These are phyloP conservation scores for Tuber indicum DNA, from an alignment of 495 filamentous ascomycete genomes.

Conservation along the genomic window DNA sequence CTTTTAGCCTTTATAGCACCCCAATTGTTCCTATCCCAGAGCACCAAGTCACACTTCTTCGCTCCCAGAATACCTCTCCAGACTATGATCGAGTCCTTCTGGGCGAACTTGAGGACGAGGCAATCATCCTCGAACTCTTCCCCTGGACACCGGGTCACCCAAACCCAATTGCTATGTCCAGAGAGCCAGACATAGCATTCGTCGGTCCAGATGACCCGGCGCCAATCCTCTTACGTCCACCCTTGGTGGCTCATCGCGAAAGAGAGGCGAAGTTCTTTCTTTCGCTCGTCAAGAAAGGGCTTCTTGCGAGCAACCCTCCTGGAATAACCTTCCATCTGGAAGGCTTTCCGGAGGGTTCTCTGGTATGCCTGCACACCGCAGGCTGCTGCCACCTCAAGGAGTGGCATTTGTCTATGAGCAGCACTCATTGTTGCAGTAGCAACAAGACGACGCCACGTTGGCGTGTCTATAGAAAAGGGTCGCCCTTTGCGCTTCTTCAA, in stretches of 20 bases:
- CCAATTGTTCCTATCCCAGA: conserved; percentile 20
- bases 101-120: conserved; percentile 6
- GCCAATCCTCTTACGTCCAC: neutral
- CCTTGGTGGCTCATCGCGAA: conserved; percentile 10
- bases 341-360: too few species aligned
- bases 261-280: too few species aligned
- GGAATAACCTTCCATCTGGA: too few species aligned
- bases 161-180: conserved; percentile 2
- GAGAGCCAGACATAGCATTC: conserved; percentile 7
- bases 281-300: too few species aligned
- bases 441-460: neutral
- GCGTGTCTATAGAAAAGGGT: neutral
- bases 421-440: neutral
- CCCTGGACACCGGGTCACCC: neutral
- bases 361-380: too few species aligned
- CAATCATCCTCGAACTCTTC: conserved; percentile 9
- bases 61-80: conserved; percentile 11
- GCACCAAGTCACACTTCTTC: neutral
- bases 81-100: conserved; percentile 15
- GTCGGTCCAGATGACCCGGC: conserved; percentile 8
- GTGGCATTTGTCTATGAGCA: conserved; percentile 3
- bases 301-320: too few species aligned
- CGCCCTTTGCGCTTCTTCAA: neutral
- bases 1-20: conserved; percentile 6
- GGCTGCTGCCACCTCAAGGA: too few species aligned